Conservation (phyloP, 78 protist species). For the Monosiga brevicollis region DNA sequence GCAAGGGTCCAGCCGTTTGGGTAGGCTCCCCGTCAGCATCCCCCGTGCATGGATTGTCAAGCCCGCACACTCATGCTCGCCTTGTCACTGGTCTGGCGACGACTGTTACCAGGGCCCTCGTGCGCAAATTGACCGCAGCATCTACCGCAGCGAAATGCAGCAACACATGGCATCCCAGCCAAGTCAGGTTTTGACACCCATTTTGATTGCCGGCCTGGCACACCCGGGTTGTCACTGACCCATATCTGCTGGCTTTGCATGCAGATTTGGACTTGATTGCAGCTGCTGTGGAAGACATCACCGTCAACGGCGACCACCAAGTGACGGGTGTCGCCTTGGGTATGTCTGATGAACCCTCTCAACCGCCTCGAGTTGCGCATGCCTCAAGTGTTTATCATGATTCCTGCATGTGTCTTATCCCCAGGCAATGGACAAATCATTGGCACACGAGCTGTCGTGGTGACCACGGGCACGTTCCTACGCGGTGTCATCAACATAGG, state of each 20-base stretch:
- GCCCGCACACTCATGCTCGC: slow-evolving; percentile 26
- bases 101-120: slow-evolving; percentile 64
- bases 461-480: slow-evolving; percentile 93
- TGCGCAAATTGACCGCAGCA: slow-evolving; percentile 81
- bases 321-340: neutral
- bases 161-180: neutral
- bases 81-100: too few species aligned
- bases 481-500: slow-evolving; percentile 82
- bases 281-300: slow-evolving; percentile 65
- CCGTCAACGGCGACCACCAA: slow-evolving; percentile 11
- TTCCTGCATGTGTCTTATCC: neutral
- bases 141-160: slow-evolving; percentile 65
- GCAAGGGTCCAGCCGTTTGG: slow-evolving; percentile 85
- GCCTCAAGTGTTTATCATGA: neutral
- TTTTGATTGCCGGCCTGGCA: too few species aligned
- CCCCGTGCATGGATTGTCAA: slow-evolving; percentile 9
- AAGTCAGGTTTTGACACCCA: too few species aligned
- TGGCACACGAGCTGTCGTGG: slow-evolving; percentile 28
- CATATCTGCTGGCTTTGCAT: too few species aligned
- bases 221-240: too few species aligned
- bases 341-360: neutral
- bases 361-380: neutral
- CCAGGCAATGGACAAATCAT: slow-evolving; percentile 8
- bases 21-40: neutral
- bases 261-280: slow-evolving; percentile 45